Evolutionary conservation across 371 early-diverging fungal genomes (phyloP).

Genomic region (Mucor velutinosus): DNA sequence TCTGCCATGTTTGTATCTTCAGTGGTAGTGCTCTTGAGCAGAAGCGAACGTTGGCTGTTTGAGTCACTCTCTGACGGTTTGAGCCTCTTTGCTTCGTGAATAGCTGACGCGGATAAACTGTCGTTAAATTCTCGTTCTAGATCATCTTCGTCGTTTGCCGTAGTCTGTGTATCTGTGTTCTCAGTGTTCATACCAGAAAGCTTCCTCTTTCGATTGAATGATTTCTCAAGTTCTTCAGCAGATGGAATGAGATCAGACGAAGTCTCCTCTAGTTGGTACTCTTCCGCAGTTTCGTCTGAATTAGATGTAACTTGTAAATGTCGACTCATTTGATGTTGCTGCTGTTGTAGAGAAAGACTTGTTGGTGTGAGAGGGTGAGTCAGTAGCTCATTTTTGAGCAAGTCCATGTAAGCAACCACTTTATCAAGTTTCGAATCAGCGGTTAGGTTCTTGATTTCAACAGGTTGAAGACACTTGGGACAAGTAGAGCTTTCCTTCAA

Average conservation of each 20-base stretch:
- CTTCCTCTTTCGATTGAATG: background rate
- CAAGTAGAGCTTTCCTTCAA: background rate
- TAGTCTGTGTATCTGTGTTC: background rate
- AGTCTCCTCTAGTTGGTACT: background rate
- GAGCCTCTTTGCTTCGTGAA: constrained; percentile 8
- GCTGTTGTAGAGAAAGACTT: background rate
- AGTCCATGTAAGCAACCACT: constrained; percentile 4
- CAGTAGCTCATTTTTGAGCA: constrained; percentile 4
- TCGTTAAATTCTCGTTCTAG: constrained; percentile 5
- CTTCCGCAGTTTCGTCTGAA: background rate
- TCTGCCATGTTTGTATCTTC: background rate
- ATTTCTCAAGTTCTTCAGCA: background rate
- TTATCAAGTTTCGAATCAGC: constrained; percentile 9
- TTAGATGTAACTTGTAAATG: background rate
- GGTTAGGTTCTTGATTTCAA: background rate
- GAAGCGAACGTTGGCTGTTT: background rate
- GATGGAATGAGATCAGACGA: background rate
- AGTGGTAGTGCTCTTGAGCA: too few relatives aligned
- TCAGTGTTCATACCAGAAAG: too few relatives aligned
- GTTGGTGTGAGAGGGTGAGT: constrained; percentile 6
- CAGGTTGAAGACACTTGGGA: constrained; percentile 17
- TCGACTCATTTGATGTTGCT: background rate
- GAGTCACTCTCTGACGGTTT: background rate
- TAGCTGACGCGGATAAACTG: background rate
- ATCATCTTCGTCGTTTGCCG: background rate